phyloP scores from a whole-genome alignment of 2,329 filamentous ascomycete species.

The Alternaria gansuensis region DNA sequence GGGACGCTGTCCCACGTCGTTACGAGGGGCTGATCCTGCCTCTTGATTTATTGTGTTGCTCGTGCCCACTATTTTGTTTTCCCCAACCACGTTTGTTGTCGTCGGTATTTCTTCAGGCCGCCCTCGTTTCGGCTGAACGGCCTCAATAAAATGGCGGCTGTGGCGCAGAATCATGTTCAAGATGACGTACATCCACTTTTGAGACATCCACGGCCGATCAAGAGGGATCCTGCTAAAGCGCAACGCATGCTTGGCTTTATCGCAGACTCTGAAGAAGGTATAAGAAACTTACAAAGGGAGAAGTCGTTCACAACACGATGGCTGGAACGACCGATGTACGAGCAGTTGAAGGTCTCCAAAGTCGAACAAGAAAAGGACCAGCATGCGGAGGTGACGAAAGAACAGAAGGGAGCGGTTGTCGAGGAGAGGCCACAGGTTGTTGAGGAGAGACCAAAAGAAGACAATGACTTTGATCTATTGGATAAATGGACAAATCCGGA shows the following conservation, averaged over 20 bases:
- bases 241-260: slow-evolving; percentile 40
- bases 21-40: slow-evolving; percentile 28
- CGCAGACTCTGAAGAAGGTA: slow-evolving; percentile 34
- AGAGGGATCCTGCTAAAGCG: slow-evolving; percentile 39
- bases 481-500: slow-evolving; percentile 33
- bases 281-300: slow-evolving; percentile 31
- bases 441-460: slow-evolving; percentile 11
- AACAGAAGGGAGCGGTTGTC: slow-evolving; percentile 2
- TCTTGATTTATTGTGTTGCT: slow-evolving; percentile 32
- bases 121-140: slow-evolving; percentile 18
- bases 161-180: slow-evolving; percentile 33
- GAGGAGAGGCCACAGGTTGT: not conserved
- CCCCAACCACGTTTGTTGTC: slow-evolving; percentile 18
- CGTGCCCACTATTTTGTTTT: slow-evolving; percentile 21
- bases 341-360: slow-evolving; percentile 30
- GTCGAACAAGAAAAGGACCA: slow-evolving; percentile 24
- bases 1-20: slow-evolving; percentile 34
- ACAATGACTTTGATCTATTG: slow-evolving; percentile 22
- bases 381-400: not conserved
- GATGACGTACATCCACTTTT: slow-evolving; percentile 37
- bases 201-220: slow-evolving; percentile 39
- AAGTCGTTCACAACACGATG: slow-evolving; percentile 41
- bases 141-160: slow-evolving; percentile 26
- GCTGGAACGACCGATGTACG: slow-evolving; percentile 40
- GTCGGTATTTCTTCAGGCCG: slow-evolving; percentile 15